Evolutionary conservation across 192 early-diverging fungal genomes (phyloP), one percentile per base, ranked within the genome.

Genomic region (Podochytrium sp.): DNA sequence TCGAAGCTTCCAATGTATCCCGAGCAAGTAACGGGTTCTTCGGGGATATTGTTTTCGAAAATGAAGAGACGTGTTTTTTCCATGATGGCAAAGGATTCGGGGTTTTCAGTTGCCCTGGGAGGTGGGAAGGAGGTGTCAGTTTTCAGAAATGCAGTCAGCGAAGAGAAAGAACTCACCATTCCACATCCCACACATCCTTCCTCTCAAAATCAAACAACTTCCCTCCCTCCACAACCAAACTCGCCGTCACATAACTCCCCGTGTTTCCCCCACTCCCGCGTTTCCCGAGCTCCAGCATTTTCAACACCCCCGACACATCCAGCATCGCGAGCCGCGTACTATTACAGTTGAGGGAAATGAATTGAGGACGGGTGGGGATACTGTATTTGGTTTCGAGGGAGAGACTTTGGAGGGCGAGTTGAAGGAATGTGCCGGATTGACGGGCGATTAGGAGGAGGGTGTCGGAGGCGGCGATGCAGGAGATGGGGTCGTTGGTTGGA

Each of bases 41-140:
- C 88, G 7, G 84, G 79, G 16, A 85, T 80, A 52, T 80, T 60
- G 42, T 82, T 80, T 25, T 71, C 69, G 56, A 89, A 86, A n/a
- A 89, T 80, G 58, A 82, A 85, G 74, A 89, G 75, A 20, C 84
- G 63, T 34, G 83, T 86, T 62, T 89, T 89, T 66, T 89, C 88
- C 74, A 86, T 85, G 2, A 88, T 74, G 6, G 85, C 85, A 38
- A 88, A 84, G 23, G 81, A 71, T 53, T 89, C 88, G 16, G 83
- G 80, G 68, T 86, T 77, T 61, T 89, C 88, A 20, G 75, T 71
- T 0, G 88, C 73, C 85, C 85, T 85, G 42, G n/a, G 33, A 53
- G 10, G 16, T 20, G 33, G 16, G 34, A 39, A 59, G 5, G 12
- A 14, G 40, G 61, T 27, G 16, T 41, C 14, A 41, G 18, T 27